These are phyloP conservation scores for Exophiala spinifera DNA, from an alignment of 2,329 filamentous ascomycete genomes.

Conservation along the genomic window DNA sequence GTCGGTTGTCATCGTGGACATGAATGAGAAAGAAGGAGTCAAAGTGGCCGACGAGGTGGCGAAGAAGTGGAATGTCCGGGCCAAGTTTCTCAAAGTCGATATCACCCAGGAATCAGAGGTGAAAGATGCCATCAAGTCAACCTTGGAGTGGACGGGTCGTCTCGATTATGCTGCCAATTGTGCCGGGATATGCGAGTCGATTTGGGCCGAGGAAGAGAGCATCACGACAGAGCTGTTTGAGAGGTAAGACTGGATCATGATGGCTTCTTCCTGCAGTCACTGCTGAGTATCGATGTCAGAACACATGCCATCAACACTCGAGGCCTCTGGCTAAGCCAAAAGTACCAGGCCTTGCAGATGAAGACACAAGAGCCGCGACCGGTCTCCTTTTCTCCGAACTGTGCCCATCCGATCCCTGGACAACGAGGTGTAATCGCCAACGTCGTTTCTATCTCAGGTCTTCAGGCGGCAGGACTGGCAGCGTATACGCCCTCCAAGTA, in stretches of 20 bases:
- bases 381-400: conserved; percentile 10
- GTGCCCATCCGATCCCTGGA: conserved; percentile 12
- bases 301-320: conserved; percentile 20
- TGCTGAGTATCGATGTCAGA: conserved; percentile 1
- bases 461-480: conserved; percentile 17
- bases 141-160: conserved; percentile 17
- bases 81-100: conserved; percentile 22
- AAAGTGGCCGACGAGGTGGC: conserved; percentile 15
- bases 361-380: conserved; percentile 14
- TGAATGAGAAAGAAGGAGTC: conserved; percentile 12
- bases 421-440: conserved; percentile 23
- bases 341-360: conserved; percentile 23
- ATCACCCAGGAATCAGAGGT: conserved; percentile 22
- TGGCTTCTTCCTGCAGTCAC: no score
- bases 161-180: conserved; percentile 25
- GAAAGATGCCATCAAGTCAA: conserved; percentile 12
- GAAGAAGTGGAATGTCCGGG: conserved; percentile 16
- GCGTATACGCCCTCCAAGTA: conserved; percentile 22
- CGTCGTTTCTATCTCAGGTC: conserved; percentile 19
- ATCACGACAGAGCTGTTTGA: conserved; percentile 21
- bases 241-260: conserved; percentile 5
- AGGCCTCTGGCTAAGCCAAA: conserved; percentile 22
- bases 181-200: conserved; percentile 21
- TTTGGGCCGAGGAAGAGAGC: conserved; percentile 21
- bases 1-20: conserved; percentile 16